phyloP scores from a whole-genome alignment of 805 yeast genomes.

The Jamesozyma piceae region DNA sequence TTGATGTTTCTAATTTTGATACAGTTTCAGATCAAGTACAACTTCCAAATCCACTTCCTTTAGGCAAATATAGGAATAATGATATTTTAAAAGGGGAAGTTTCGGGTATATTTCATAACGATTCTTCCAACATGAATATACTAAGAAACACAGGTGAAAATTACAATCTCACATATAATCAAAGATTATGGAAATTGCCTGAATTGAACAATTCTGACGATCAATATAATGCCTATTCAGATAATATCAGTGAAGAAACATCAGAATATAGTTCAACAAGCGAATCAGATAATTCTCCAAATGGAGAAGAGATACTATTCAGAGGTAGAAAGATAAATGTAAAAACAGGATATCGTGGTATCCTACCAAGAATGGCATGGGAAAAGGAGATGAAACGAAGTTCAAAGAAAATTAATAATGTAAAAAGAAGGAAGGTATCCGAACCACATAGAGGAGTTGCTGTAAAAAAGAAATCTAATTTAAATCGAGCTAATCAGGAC shows the following conservation, averaged over 20 bases:
- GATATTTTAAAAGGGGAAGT: no score
- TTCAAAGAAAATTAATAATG: background rate
- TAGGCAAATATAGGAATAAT: no score
- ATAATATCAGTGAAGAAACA: conserved; percentile 1
- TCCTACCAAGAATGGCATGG: conserved; percentile 28
- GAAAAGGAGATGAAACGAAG: conserved; percentile 11
- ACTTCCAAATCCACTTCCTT: conserved; percentile 12
- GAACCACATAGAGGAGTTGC: conserved; percentile 2
- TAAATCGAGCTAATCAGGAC: conserved; percentile 8
- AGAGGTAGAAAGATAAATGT: conserved; percentile 24
- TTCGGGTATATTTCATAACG: no score
- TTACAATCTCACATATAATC: no score
- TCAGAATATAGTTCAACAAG: background rate
- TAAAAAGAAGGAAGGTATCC: background rate
- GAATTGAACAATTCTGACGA: no score
- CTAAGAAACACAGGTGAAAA: no score
- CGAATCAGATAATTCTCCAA: background rate
- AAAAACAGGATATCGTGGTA: conserved; percentile 26
- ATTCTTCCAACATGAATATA: no score
- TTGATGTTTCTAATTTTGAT: conserved; percentile 22
- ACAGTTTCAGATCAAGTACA: conserved; percentile 13
- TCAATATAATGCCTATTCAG: no score
- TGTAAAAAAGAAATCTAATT: background rate
- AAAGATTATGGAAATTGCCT: no score
- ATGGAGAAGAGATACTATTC: conserved; percentile 13